Conservation (phyloP, 495 filamentous ascomycete genomes). For the Aspergillus mulundensis region DNA sequence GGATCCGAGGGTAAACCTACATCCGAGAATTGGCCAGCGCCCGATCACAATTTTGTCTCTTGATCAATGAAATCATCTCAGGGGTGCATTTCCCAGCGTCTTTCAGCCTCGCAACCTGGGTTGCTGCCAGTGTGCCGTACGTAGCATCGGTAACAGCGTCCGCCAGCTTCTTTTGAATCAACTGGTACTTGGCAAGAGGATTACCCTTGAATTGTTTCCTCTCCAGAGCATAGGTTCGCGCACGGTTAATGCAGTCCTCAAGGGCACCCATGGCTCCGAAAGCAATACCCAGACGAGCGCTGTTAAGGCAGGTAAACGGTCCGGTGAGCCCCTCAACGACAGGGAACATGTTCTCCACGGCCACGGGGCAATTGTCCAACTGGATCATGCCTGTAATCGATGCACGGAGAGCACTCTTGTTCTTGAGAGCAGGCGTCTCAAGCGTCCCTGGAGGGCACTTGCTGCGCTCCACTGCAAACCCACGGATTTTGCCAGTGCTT, state of each 20-base stretch:
- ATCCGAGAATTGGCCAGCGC: slow-evolving; percentile 74
- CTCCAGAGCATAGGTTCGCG: slow-evolving; percentile 83
- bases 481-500: slow-evolving; percentile 88
- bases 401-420: slow-evolving; percentile 90
- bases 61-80: slow-evolving; percentile 99
- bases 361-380: slow-evolving; percentile 83
- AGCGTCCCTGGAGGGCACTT: slow-evolving; percentile 81
- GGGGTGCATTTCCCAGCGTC: slow-evolving; percentile 82
- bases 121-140: slow-evolving; percentile 79
- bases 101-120: slow-evolving; percentile 89
- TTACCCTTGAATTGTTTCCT: slow-evolving; percentile 96
- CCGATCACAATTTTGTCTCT: slow-evolving; percentile 94
- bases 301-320: slow-evolving; percentile 92
- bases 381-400: slow-evolving; percentile 98
- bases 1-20: slow-evolving; percentile 37
- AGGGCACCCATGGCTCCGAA: slow-evolving; percentile 91
- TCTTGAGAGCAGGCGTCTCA: slow-evolving; percentile 88
- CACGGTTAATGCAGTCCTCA: slow-evolving; percentile 79
- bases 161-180: slow-evolving; percentile 97
- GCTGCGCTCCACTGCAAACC: slow-evolving; percentile 80
- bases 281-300: slow-evolving; percentile 86
- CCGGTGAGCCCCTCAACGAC: slow-evolving; percentile 82
- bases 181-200: slow-evolving; percentile 92
- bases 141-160: slow-evolving; percentile 89
- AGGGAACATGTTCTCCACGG: slow-evolving; percentile 90